Percentiles rank a stretch among this genome's conserved stretches.
Conservation (phyloP, 306 rosid genomes). For the Albizia julibrissin region DNA sequence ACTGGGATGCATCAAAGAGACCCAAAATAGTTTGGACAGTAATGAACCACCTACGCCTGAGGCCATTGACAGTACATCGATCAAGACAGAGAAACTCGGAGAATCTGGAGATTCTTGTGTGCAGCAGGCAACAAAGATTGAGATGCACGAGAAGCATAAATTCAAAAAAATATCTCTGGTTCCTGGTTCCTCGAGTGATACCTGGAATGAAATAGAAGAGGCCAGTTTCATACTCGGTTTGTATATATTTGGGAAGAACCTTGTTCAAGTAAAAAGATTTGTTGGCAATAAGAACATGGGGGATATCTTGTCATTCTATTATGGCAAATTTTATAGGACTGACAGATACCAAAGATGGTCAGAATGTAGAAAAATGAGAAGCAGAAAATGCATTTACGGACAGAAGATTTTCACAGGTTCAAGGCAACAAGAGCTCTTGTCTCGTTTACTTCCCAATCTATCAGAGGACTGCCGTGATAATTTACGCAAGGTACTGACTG, state of each 20-base stretch:
- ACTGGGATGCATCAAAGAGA: slow-evolving; percentile 15
- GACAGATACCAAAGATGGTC: slow-evolving; percentile 54
- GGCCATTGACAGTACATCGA: slow-evolving; percentile 16
- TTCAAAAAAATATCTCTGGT: slow-evolving; percentile 36
- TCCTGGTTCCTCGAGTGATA: slow-evolving; percentile 44
- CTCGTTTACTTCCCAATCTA: slow-evolving; percentile 51
- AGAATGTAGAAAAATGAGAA: slow-evolving; percentile 44
- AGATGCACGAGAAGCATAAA: slow-evolving; percentile 17
- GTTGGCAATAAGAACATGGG: slow-evolving; percentile 56
- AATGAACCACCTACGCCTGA: slow-evolving; percentile 22
- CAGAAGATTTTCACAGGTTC: slow-evolving; percentile 53
- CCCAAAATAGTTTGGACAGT: slow-evolving; percentile 17
- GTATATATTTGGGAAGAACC: slow-evolving; percentile 61
- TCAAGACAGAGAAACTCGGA: slow-evolving; percentile 20
- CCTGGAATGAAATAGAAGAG: slow-evolving; percentile 55
- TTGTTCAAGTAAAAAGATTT: slow-evolving; percentile 50
- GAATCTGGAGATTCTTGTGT: slow-evolving; percentile 28
- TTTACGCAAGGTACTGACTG: slow-evolving; percentile 52
- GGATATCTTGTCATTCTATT: slow-evolving; percentile 54
- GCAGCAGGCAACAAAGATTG: slow-evolving; percentile 30
- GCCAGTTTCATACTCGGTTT: slow-evolving; percentile 63
- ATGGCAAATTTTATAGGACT: slow-evolving; percentile 58
- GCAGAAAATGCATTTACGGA: slow-evolving; percentile 44
- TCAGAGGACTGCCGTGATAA: slow-evolving; percentile 39
- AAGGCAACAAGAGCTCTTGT: slow-evolving; percentile 58